Conservation (phyloP, 495 filamentous ascomycete genomes). For the Neurospora sp. region DNA sequence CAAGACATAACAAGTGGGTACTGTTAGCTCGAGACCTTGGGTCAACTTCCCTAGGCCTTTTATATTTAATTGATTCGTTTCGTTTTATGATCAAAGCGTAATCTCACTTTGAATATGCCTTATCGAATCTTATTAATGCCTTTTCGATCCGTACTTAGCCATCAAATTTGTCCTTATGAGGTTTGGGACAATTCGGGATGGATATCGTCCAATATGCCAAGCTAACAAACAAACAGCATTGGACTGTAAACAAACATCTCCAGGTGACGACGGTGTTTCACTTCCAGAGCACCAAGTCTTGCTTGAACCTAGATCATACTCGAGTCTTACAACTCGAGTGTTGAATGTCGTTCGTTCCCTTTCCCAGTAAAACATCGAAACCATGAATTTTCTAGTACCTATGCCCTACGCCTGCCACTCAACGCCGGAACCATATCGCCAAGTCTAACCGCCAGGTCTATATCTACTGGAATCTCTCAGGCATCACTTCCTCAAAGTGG, state of each 20-base stretch:
- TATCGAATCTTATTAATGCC: no score
- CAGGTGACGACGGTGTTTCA: neutral
- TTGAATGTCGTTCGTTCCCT: no score
- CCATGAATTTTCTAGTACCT: neutral
- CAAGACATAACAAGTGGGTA: neutral
- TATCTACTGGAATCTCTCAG: slow-evolving; percentile 28
- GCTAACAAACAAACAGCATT: no score
- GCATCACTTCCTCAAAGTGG: slow-evolving; percentile 48
- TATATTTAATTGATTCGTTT: no score
- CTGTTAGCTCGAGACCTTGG: no score
- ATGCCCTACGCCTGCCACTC: neutral
- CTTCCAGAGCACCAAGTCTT: neutral
- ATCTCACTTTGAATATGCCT: no score
- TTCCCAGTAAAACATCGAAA: neutral
- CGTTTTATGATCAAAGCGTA: no score
- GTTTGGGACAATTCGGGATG: no score
- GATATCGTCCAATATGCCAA: no score
- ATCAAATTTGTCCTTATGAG: no score
- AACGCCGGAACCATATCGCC: neutral
- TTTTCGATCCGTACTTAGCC: no score
- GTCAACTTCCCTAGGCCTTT: no score
- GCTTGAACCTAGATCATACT: neutral
- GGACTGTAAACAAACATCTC: neutral
- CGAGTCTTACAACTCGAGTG: neutral
- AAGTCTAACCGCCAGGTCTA: neutral